Base-by-base conservation (phyloP, 2,329 filamentous ascomycete genomes). In the Sporothrix brasiliensis region DNA sequence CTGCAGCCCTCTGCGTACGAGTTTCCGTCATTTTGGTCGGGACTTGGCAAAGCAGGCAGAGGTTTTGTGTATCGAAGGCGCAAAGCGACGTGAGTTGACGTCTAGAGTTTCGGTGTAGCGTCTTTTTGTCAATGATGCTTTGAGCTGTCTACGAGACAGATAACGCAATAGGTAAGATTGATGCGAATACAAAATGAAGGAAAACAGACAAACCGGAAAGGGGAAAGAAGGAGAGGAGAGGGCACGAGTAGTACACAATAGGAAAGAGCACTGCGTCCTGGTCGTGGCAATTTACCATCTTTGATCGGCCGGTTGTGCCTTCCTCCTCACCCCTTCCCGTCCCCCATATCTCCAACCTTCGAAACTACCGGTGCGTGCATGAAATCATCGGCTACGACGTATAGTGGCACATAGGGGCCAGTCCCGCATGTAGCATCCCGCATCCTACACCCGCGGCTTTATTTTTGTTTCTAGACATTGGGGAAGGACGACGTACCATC, bases 1-100 rank as follows among this genome's bases (percentile, higher is more conserved):
- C 65, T 30, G 72, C 72, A 1, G 72, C 72, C 34, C 67, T 71
- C 3, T 73, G 68, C 21, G 67, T 71, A 5, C 54, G 61, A 49
- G 47, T 53, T 27, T 34, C 41, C 2, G 34, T 21, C 53, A 52
- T 65, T 4, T 41, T 52, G 24, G 9, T 41, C 11, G 10, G 19
- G 27, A 30, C 27, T 30, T 30, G 27, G 2, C 27, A 5, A 10
- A n/a, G 16, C 6, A 21, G 14, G 7, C 27, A 19, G 13, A 7
- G 11, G 1, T 50, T 21, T 21, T 52, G 44, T 52, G 34, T 16
- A 39, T 61, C 14, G 34, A 24, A 24, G n/a, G 52, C 30, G 27
- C 30, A 19, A 2, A 61, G 34, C 24, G 34, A 61, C 10, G 56
- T 44, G 39, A 11, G 14, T 34, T 11, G 16, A 14, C n/a, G 50